Evolutionary conservation across 441 rosid genomes (phyloP).

Genomic region (Caryocar brasiliense): DNA sequence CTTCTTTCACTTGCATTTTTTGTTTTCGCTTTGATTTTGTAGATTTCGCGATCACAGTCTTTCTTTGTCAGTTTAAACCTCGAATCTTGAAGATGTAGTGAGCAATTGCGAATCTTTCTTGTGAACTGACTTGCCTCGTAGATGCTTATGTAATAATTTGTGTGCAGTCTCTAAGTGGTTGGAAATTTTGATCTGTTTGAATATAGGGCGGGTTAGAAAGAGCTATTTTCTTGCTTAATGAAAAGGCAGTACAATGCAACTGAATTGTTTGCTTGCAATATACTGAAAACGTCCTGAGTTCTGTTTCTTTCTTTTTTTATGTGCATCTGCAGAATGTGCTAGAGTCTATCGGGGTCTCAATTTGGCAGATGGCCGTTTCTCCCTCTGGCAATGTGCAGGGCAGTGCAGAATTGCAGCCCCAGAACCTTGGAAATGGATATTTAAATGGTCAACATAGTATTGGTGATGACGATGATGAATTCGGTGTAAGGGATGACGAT

Average conservation of each 20-base stretch:
- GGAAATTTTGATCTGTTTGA: too few relatives aligned
- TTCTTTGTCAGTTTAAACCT: not conserved
- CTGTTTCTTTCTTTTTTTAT: not conserved
- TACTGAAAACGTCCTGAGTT: too few relatives aligned
- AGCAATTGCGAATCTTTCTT: too few relatives aligned
- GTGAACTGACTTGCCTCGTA: too few relatives aligned
- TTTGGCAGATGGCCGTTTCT: constrained; percentile 87
- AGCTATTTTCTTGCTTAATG: too few relatives aligned
- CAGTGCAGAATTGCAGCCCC: constrained; percentile 23
- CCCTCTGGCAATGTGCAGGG: constrained; percentile 19
- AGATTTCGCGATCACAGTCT: too few relatives aligned
- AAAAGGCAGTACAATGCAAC: not conserved
- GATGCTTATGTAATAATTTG: too few relatives aligned
- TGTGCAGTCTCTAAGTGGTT: too few relatives aligned
- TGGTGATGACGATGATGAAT: constrained; percentile 26
- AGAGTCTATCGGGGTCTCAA: constrained; percentile 67
- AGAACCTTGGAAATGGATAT: constrained; percentile 41
- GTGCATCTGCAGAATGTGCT: constrained; percentile 49
- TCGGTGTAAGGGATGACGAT: constrained; percentile 52
- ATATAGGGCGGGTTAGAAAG: too few relatives aligned
- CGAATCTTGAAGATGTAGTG: too few relatives aligned
- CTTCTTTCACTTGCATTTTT: not conserved
- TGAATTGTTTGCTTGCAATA: not conserved
- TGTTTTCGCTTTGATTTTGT: not conserved
- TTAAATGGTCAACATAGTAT: constrained; percentile 26